Conservation (phyloP, 2,329 filamentous ascomycete genomes). For the Aspergillus intermedius region DNA sequence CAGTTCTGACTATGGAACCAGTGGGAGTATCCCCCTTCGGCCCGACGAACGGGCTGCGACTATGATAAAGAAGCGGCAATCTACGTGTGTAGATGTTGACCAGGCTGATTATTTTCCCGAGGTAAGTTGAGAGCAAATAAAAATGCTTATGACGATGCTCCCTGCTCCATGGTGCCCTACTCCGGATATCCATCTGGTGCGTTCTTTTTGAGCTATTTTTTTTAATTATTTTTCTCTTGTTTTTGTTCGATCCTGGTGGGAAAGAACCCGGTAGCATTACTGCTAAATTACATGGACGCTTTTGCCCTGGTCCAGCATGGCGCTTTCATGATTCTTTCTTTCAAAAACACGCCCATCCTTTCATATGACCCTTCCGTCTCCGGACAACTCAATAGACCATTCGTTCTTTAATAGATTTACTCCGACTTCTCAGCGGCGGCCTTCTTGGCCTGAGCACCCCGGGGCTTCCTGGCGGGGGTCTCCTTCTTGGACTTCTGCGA, state of each 20-base stretch:
- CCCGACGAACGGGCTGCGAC: conserved; percentile 19
- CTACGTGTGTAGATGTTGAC: neutral
- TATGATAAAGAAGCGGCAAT: neutral
- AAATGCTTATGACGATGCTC: no score
- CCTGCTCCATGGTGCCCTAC: neutral
- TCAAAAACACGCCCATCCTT: conserved; percentile 5
- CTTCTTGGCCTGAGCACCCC: conserved; percentile 72
- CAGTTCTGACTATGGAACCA: neutral
- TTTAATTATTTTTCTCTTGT: conserved; percentile 8
- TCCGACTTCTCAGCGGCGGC: conserved; percentile 43
- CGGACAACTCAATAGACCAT: neutral
- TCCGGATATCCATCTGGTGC: neutral
- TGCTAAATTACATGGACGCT: conserved; percentile 27
- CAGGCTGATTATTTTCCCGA: conserved; percentile 16
- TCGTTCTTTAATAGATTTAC: conserved; percentile 18
- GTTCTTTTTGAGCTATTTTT: neutral
- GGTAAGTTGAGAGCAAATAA: neutral
- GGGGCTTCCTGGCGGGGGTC: conserved; percentile 63
- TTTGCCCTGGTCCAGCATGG: conserved; percentile 20
- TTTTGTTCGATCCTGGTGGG: conserved; percentile 10
- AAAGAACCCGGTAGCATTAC: conserved; percentile 11
- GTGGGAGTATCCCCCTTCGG: conserved; percentile 11
- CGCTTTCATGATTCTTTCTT: conserved; percentile 9
- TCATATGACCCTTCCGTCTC: conserved; percentile 1
- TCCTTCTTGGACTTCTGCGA: conserved; percentile 76